Percentiles rank a stretch among this genome's conserved stretches.
These are phyloP conservation scores for Beauveria asiatica DNA, from an alignment of 2,329 filamentous ascomycete species.

Conservation along the genomic window DNA sequence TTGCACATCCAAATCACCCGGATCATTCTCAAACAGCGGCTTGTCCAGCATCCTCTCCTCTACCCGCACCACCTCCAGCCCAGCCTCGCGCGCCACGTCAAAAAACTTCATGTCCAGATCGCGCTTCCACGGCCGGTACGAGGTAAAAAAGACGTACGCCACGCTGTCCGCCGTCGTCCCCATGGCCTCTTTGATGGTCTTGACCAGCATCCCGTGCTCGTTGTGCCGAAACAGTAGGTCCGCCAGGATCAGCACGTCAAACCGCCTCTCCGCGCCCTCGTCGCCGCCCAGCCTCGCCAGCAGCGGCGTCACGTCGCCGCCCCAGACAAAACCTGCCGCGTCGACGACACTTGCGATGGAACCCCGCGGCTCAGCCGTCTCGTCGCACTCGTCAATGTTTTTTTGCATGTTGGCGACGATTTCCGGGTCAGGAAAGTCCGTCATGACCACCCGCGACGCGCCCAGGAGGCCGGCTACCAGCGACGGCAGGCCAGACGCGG, in stretches of 20 bases:
- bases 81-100: slow-evolving; percentile 59
- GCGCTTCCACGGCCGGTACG: slow-evolving; percentile 83
- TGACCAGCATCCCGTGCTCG: slow-evolving; percentile 71
- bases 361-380: slow-evolving; percentile 24
- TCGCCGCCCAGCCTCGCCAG: slow-evolving; percentile 42
- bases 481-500: slow-evolving; percentile 76
- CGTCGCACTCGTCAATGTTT: slow-evolving; percentile 57
- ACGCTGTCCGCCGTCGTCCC: slow-evolving; percentile 44
- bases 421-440: slow-evolving; percentile 80
- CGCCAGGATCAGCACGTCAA: slow-evolving; percentile 78
- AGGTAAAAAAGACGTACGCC: slow-evolving; percentile 88
- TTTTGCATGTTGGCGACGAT: slow-evolving; percentile 70
- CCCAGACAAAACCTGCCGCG: slow-evolving; percentile 77
- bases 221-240: slow-evolving; percentile 88
- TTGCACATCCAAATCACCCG: slow-evolving; percentile 71
- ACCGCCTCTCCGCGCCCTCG: slow-evolving; percentile 32
- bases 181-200: slow-evolving; percentile 61
- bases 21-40: slow-evolving; percentile 83
- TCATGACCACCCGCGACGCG: slow-evolving; percentile 65
- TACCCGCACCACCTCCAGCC: slow-evolving; percentile 71
- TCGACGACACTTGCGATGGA: slow-evolving; percentile 33
- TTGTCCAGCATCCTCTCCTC: slow-evolving; percentile 75
- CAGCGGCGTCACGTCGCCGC: slow-evolving; percentile 51
- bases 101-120: slow-evolving; percentile 84
- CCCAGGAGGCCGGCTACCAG: slow-evolving; percentile 68